These are phyloP conservation scores for Withania somnifera DNA, from an alignment of 305 asterid species.

Conservation along the genomic window DNA sequence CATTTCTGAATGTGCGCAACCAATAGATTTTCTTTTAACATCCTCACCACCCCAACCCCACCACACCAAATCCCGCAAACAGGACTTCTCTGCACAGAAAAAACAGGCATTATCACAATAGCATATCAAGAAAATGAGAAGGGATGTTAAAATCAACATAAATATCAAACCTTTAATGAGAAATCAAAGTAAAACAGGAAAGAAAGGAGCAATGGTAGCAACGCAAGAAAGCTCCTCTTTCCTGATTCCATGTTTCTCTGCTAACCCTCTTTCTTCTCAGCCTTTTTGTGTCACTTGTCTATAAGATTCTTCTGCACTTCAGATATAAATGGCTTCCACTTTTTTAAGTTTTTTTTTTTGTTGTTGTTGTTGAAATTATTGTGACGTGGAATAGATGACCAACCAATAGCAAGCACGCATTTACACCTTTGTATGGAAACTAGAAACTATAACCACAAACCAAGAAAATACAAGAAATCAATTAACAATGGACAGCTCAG, in stretches of 20 bases:
- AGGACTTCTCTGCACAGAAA: not conserved
- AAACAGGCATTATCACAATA: not conserved
- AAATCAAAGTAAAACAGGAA: constrained; percentile 42
- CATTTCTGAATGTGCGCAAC: constrained; percentile 6
- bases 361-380: not conserved
- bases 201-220: constrained; percentile 60
- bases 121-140: not conserved
- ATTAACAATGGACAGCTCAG: not conserved
- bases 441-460: not conserved
- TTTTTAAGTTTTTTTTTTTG: not conserved
- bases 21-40: not conserved
- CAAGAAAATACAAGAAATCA: not conserved
- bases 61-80: not conserved
- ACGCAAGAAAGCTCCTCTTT: constrained; percentile 42
- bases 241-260: constrained; percentile 38
- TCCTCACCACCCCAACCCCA: not conserved
- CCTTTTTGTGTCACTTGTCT: not conserved
- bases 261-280: not conserved
- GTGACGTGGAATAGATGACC: constrained; percentile 2
- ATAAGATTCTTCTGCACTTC: not conserved
- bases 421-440: not conserved
- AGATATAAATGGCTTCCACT: not conserved
- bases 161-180: constrained; percentile 44
- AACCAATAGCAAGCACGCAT: not conserved
- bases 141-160: not conserved